A percentile compares a stretch with the other conserved stretches of the same genome.
Evolutionary conservation across 2,329 filamentous ascomycete genomes (phyloP).

Genomic region (Graphiopsis chlorocephala): DNA sequence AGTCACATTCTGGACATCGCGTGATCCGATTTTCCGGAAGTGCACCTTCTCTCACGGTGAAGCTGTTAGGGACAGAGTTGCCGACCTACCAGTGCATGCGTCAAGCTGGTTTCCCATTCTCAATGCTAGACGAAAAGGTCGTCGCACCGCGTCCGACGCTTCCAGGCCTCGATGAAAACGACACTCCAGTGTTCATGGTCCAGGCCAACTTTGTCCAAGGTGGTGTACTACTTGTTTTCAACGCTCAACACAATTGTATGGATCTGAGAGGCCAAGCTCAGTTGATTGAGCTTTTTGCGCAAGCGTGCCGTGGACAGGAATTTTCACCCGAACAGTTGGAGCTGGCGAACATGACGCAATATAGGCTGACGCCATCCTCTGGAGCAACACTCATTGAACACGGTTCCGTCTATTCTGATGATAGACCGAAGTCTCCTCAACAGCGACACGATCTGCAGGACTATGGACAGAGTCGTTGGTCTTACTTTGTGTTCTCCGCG

Average conservation of each 20-base stretch:
- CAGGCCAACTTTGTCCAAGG: constrained; percentile 20
- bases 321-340: constrained; percentile 1
- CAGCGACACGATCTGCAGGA: neutral
- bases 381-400: neutral
- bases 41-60: neutral
- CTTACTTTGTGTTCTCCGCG: constrained; percentile 2
- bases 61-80: neutral
- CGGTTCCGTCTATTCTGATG: neutral
- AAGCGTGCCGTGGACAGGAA: constrained; percentile 16
- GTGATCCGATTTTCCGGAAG: neutral
- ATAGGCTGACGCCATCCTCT: neutral
- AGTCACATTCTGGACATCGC: neutral
- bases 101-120: constrained; percentile 10
- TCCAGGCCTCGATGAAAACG: neutral
- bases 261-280: constrained; percentile 20
- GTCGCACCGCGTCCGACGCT: constrained; percentile 14
- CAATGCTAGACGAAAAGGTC: constrained; percentile 13
- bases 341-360: neutral
- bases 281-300: constrained; percentile 16
- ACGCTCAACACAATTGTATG: constrained; percentile 18
- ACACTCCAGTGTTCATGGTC: constrained; percentile 16
- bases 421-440: neutral
- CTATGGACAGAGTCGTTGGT: neutral
- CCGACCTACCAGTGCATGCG: neutral
- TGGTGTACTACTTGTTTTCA: constrained; percentile 18